Percentiles rank a stretch among this genome's conserved stretches.
Conservation (phyloP, 1,284 basidiomycete species). For the Melampsora larici-populina region DNA sequence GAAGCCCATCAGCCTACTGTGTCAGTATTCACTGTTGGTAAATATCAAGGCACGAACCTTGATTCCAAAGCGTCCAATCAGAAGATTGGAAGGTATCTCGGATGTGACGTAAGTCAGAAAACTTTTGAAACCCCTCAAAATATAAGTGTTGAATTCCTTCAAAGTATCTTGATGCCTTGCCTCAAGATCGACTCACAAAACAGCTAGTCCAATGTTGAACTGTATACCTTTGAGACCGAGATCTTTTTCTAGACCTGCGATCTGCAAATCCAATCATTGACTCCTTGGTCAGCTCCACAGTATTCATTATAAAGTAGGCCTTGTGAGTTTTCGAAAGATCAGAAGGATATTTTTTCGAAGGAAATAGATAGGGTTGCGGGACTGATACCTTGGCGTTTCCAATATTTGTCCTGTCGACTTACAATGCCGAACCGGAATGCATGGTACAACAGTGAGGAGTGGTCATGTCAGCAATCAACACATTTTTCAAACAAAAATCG, state of each 20-base stretch:
- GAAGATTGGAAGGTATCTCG: constrained; percentile 48
- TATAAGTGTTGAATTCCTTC: too few relatives aligned
- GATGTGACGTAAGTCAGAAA: constrained; percentile 43
- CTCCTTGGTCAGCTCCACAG: too few relatives aligned
- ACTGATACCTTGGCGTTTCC: constrained; percentile 41
- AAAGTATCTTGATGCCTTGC: neutral
- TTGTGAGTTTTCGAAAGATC: neutral
- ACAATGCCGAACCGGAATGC: too few relatives aligned
- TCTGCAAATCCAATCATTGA: neutral
- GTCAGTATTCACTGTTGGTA: neutral
- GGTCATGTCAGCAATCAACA: too few relatives aligned
- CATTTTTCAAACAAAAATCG: too few relatives aligned
- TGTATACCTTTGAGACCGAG: constrained; percentile 22
- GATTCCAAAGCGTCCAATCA: constrained; percentile 45
- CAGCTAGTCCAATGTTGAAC: constrained; percentile 35
- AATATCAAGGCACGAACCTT: constrained; percentile 32
- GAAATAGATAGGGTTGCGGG: neutral
- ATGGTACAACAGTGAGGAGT: too few relatives aligned
- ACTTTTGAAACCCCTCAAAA: neutral
- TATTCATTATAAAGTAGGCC: neutral
- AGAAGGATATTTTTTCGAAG: neutral
- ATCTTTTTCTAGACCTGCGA: constrained; percentile 17
- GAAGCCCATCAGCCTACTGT: constrained; percentile 6
- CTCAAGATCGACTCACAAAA: constrained; percentile 26
- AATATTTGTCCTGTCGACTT: constrained; percentile 44